A percentile compares a stretch with the other conserved stretches of the same genome.
Conservation (phyloP, 768 basidiomycete genomes). For the Cyathus striatus region DNA sequence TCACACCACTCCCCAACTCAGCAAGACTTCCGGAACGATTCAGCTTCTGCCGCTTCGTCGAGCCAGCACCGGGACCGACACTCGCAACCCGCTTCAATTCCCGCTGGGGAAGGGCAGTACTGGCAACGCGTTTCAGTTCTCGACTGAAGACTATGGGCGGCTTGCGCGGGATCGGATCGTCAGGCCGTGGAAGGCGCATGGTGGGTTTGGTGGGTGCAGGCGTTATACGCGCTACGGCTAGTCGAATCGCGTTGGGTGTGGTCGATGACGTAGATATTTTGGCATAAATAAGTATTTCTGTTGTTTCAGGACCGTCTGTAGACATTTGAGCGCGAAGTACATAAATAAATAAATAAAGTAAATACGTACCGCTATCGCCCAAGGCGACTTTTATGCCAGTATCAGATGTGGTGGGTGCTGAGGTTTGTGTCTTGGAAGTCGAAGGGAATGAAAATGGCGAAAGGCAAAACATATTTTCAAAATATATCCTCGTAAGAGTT, state of each 20-base stretch:
- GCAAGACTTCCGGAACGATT: slow-evolving; percentile 17
- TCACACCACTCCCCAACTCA: slow-evolving; percentile 32
- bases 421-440: slow-evolving; percentile 12
- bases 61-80: slow-evolving; percentile 8
- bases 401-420: slow-evolving; percentile 25
- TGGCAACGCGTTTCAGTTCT: slow-evolving; percentile 9
- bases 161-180: slow-evolving; percentile 73
- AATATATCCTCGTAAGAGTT: slow-evolving; percentile 56
- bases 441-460: slow-evolving; percentile 24
- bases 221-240: slow-evolving; percentile 56
- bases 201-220: slow-evolving; percentile 32
- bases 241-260: slow-evolving; percentile 23
- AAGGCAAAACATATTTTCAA: slow-evolving; percentile 67
- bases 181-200: slow-evolving; percentile 43
- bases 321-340: neutral
- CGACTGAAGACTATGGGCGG: slow-evolving; percentile 44
- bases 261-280: slow-evolving; percentile 22
- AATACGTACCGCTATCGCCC: slow-evolving; percentile 56
- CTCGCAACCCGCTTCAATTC: slow-evolving; percentile 27
- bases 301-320: slow-evolving; percentile 65
- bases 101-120: slow-evolving; percentile 5
- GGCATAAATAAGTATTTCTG: slow-evolving; percentile 55
- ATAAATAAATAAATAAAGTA: slow-evolving; percentile 8
- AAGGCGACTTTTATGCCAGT: slow-evolving; percentile 63
- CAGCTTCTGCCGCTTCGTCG: slow-evolving; percentile 29